A percentile compares a stretch with the other conserved stretches of the same genome.
These are phyloP conservation scores for Mycena chlorophos DNA, from an alignment of 768 basidiomycete species.

Conservation along the genomic window DNA sequence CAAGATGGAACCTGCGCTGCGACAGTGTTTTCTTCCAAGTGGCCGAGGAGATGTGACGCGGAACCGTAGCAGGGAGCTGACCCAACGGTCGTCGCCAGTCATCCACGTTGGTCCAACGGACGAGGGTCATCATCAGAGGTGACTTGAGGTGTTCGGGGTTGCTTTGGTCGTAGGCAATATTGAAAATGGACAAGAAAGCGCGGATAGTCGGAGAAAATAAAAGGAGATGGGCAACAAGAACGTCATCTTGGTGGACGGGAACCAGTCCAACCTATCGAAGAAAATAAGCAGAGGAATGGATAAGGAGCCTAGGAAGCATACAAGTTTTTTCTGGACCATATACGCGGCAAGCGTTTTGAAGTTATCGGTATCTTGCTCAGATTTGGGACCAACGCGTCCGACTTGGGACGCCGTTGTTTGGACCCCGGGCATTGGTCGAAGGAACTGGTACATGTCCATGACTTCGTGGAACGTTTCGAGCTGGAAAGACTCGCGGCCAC, in stretches of 20 bases:
- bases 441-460: slow-evolving; percentile 45
- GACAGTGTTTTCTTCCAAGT: slow-evolving; percentile 23
- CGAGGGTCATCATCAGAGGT: slow-evolving; percentile 43
- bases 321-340: slow-evolving; percentile 50
- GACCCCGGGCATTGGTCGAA: slow-evolving; percentile 42
- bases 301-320: slow-evolving; percentile 28
- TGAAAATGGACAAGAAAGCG: slow-evolving; percentile 38
- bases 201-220: slow-evolving; percentile 47
- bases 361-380: slow-evolving; percentile 38
- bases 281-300: slow-evolving; percentile 3
- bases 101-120: slow-evolving; percentile 47
- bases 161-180: slow-evolving; percentile 41
- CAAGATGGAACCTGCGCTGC: slow-evolving; percentile 37
- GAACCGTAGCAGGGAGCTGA: not conserved
- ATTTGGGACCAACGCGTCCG: slow-evolving; percentile 47
- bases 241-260: slow-evolving; percentile 47
- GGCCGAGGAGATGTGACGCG: slow-evolving; percentile 11
- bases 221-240: slow-evolving; percentile 53
- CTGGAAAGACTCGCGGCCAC: slow-evolving; percentile 39
- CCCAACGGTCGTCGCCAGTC: slow-evolving; percentile 27
- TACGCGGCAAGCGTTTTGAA: slow-evolving; percentile 45
- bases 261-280: slow-evolving; percentile 48
- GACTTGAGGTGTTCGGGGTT: slow-evolving; percentile 15
- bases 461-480: slow-evolving; percentile 51
- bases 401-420: slow-evolving; percentile 50